Evolutionary conservation across 352 stramenopile species (phyloP), one percentile per base, ranked within the genome.

Genomic region (Phytophthora megakarya): DNA sequence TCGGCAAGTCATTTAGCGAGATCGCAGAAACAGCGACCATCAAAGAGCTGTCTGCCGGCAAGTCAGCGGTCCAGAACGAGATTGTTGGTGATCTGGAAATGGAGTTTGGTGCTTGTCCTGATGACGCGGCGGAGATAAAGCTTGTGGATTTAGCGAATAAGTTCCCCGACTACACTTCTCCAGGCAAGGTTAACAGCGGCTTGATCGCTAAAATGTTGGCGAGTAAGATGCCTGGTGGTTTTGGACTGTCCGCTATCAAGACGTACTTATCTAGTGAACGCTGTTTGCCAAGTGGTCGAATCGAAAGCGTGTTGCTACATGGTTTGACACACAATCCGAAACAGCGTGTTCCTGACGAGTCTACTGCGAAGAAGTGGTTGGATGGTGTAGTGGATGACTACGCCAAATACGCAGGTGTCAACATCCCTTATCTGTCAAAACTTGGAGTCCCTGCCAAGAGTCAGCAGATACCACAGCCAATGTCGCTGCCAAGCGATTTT

Each of bases 1-100:
- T 94, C 43, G 74, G 78, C 54, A 93, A 92, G 81, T 28, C 60
- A 7, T 82, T 93, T 42, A 75, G 55, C 19, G 82, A 96, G 44
- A 68, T 97, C 28, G 65, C 67, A 3, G 80, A 88, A 10, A 78
- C 72, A 10, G 54, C 73, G 16, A 92, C 78, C 9, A 90, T 97
- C 61, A 93, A 96, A 72, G 82, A 89, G 45, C 63, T 96, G 4
- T 66, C 80, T 35, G 86, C 80, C 15, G 88, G 87, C 37, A 95
- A 95, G 68, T 94, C 81, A 6, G 85, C 89, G 19, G 69, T 96
- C 16, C 87, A 96, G 59, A 97, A 96, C 57, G 89, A 97, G 70
- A 82, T 97, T 21, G 78, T 93, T 28, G 88, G 87, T 13, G 89
- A 97, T 13, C 32, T 97, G 33, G 86, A 90, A 68, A 89, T 82